These are phyloP conservation scores for Calendula officinalis DNA, from an alignment of 129 eudicot genomes.

Conservation along the genomic window DNA sequence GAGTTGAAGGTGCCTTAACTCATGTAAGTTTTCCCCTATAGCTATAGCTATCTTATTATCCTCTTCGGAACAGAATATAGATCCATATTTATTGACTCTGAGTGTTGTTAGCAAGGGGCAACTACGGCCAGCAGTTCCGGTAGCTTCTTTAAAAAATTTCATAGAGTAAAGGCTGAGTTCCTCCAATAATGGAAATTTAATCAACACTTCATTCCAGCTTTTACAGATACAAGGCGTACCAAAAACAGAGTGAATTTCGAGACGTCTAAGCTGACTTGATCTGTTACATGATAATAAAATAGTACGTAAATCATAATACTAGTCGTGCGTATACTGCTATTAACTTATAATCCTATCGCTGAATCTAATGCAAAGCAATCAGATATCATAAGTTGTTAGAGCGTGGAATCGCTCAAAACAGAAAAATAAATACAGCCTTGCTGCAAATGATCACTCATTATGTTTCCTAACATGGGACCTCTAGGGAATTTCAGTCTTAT, in stretches of 20 bases:
- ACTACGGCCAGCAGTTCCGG: neutral
- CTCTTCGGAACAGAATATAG: neutral
- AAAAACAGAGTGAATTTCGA: neutral
- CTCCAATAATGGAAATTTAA: slow-evolving; percentile 4
- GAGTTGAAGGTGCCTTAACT: neutral
- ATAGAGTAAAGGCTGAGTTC: slow-evolving; percentile 1
- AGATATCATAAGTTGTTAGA: too few relatives aligned
- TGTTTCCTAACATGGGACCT: too few relatives aligned
- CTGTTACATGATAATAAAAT: too few relatives aligned
- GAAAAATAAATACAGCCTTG: neutral
- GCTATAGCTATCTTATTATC: neutral
- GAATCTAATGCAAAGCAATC: too few relatives aligned
- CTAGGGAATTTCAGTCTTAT: too few relatives aligned
- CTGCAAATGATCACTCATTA: too few relatives aligned
- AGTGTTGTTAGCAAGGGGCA: slow-evolving; percentile 8
- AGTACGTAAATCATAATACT: too few relatives aligned
- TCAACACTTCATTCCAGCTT: neutral
- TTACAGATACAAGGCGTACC: neutral
- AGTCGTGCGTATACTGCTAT: too few relatives aligned
- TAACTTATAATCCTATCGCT: too few relatives aligned
- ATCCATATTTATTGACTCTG: too few relatives aligned
- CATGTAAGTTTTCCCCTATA: neutral
- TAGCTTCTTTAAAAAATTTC: neutral
- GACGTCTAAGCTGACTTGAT: slow-evolving; percentile 3
- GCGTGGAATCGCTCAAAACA: too few relatives aligned